A percentile compares a stretch with the other conserved stretches of the same genome.
phyloP scores from a whole-genome alignment of 345 rosid genomes.

The Linum trigynum region DNA sequence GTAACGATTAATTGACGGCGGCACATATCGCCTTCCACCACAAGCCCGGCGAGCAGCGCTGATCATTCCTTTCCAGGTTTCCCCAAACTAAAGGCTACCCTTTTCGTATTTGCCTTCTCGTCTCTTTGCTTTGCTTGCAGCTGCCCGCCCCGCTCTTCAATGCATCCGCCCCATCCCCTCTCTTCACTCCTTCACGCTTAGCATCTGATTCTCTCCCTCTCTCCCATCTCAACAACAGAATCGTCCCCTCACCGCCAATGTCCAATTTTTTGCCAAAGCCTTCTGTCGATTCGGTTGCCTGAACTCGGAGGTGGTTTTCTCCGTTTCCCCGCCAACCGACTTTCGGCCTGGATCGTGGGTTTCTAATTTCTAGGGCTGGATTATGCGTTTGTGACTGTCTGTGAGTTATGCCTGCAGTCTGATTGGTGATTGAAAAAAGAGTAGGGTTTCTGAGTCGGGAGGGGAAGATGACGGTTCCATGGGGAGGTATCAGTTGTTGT shows the following conservation, averaged over 20 bases:
- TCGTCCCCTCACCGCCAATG: conserved; percentile 10
- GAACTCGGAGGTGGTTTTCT: background rate
- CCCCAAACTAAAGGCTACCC: background rate
- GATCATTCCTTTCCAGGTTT: no score
- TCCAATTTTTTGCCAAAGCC: background rate
- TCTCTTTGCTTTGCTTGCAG: background rate
- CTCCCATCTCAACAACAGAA: conserved; percentile 18
- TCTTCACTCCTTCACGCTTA: conserved; percentile 12
- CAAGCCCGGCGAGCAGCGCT: no score
- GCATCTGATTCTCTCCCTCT: conserved; percentile 26
- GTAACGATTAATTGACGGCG: no score
- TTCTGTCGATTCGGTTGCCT: background rate
- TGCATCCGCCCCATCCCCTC: conserved; percentile 9
- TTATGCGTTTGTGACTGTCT: background rate
- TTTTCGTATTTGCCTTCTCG: background rate
- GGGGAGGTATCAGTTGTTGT: conserved; percentile 89
- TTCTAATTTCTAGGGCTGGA: background rate
- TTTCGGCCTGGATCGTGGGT: background rate
- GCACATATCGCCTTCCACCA: no score
- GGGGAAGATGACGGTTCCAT: conserved; percentile 48
- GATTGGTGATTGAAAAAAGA: background rate
- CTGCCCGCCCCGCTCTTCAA: background rate
- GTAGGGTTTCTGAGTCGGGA: background rate
- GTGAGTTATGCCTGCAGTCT: background rate
- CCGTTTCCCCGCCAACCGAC: background rate